Evolutionary conservation across 805 yeast genomes (phyloP), one percentile per base, ranked within the genome.

Genomic region (Nakazawaea siamensis): DNA sequence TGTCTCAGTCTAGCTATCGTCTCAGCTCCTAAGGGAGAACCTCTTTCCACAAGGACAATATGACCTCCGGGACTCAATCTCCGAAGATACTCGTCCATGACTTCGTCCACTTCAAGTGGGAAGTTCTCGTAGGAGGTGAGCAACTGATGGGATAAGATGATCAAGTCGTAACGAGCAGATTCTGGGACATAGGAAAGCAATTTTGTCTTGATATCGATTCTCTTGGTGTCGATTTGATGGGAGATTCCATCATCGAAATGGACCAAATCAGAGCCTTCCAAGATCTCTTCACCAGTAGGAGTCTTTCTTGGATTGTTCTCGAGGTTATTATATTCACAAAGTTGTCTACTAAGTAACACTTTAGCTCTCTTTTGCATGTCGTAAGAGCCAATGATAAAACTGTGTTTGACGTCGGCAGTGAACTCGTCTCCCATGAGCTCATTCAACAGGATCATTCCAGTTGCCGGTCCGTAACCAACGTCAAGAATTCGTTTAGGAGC

Each of bases 1-100:
- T 90, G 96, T 49, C 98, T 68, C 4, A 97, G 96, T 35, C 96
- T 66, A 0, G 95, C 94, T 38, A 87, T 70, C 3, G 76, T 66
- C 56, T 92, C 98, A 51, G 85, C 85, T 0, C 97, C 97, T 21
- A 77, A 50, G 0, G 97, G 85, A 37, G 81, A 83, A 3, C 98
- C 98, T 43, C 96, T 66, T 58, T 92, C 97, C 3, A 88, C 59
- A 2, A 92, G 52, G 1, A 87, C 78, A 10, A 90, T 56, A 39
- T 78, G 77, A 0, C 97, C 98, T 9, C 74, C 73, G 0, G 96
- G 95, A 12, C 73, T 70, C 30, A 88, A 57, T 13, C 82, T 58
- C 13, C 66, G 62, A 17, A 87, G 60, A 23, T 81, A 62, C 40
- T 66, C 64, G 42, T 78, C 75, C 8, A 85, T 48, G 34, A 69